These are phyloP conservation scores for Russula ochroleuca DNA, from an alignment of 768 basidiomycete species.

Conservation along the genomic window DNA sequence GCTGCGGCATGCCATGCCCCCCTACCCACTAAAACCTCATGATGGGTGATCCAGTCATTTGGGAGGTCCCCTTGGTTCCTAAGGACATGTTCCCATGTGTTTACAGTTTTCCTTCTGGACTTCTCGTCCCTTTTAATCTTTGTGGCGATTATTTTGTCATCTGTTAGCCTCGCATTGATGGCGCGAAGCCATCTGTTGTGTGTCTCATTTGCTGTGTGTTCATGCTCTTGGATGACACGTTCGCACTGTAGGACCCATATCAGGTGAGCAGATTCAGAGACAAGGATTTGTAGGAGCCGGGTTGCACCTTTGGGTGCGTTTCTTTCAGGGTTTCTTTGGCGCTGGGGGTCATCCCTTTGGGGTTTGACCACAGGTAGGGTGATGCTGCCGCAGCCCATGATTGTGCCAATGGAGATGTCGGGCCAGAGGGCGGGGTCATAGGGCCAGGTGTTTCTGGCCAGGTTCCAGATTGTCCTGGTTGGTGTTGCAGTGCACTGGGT, in stretches of 20 bases:
- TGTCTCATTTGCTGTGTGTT: neutral
- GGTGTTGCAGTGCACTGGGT: constrained; percentile 4
- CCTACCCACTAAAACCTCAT: neutral
- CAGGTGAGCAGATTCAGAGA: constrained; percentile 13
- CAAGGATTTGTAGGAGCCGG: constrained; percentile 19
- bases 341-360: no score
- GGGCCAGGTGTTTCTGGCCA: neutral
- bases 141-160: neutral
- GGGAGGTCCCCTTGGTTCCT: neutral
- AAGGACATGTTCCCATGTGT: neutral
- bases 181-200: neutral
- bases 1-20: neutral
- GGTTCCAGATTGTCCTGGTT: neutral
- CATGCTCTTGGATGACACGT: neutral
- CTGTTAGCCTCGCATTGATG: neutral
- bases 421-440: neutral
- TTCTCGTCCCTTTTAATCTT: neutral
- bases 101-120: no score
- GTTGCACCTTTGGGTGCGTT: constrained; percentile 5
- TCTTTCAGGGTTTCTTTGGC: no score
- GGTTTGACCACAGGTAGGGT: neutral
- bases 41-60: neutral
- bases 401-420: neutral
- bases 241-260: constrained; percentile 26
- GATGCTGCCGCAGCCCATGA: constrained; percentile 14